phyloP scores from a whole-genome alignment of 345 rosid species.

The Iberis pinnata region DNA sequence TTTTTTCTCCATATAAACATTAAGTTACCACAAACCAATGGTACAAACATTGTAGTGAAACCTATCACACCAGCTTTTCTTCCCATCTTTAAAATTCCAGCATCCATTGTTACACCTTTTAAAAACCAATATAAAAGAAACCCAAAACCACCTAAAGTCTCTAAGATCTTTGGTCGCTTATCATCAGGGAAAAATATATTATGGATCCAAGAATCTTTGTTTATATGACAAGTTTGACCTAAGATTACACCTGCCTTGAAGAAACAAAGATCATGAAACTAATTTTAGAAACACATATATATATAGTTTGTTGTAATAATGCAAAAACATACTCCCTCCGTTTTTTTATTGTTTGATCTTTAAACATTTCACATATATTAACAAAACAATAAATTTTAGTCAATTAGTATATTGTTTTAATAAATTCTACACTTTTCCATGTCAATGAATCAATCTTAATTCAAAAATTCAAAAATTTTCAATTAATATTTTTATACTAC shows the following conservation, averaged over 20 bases:
- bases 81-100: conserved; percentile 13
- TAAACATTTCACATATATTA: too few relatives aligned
- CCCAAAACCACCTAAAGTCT: conserved; percentile 37
- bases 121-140: conserved; percentile 40
- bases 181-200: conserved; percentile 26
- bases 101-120: conserved; percentile 47
- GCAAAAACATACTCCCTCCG: too few relatives aligned
- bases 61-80: conserved; percentile 27
- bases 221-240: conserved; percentile 21
- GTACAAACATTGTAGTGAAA: conserved; percentile 26
- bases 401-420: too few relatives aligned
- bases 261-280: too few relatives aligned
- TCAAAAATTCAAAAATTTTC: too few relatives aligned
- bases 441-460: too few relatives aligned
- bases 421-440: too few relatives aligned
- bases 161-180: conserved; percentile 22
- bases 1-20: conserved; percentile 7
- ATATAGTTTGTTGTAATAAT: too few relatives aligned
- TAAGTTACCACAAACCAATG: conserved; percentile 5
- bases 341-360: too few relatives aligned
- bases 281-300: too few relatives aligned
- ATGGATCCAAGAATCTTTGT: conserved; percentile 13
- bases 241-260: conserved; percentile 26
- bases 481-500: too few relatives aligned
- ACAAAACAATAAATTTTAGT: too few relatives aligned